These are phyloP conservation scores for Metarhizium sp. DNA, from an alignment of 2,329 filamentous ascomycete species.

Conservation along the genomic window DNA sequence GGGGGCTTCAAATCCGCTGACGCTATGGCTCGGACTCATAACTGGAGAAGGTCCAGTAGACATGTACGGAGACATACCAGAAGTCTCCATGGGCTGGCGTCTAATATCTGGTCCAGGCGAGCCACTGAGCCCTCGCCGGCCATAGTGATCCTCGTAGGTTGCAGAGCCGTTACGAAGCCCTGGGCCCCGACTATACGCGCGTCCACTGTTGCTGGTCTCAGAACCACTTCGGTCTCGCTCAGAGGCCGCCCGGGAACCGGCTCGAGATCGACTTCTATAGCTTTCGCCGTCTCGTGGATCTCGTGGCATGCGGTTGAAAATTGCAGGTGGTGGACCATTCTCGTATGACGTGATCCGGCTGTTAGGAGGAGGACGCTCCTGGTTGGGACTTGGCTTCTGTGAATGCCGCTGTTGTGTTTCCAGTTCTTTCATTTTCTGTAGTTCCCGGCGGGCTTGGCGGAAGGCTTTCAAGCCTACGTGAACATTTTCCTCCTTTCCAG, in stretches of 20 bases:
- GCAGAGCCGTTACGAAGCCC: constrained; percentile 28
- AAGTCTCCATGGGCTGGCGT: constrained; percentile 1
- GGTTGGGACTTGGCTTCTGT: constrained; percentile 4
- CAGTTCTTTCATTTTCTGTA: constrained; percentile 46
- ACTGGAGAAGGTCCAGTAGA: not conserved
- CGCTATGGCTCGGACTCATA: constrained; percentile 6
- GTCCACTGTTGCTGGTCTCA: constrained; percentile 39
- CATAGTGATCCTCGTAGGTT: constrained; percentile 26
- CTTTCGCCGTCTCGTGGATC: constrained; percentile 34
- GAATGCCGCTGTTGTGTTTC: constrained; percentile 35
- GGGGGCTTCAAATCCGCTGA: constrained; percentile 4
- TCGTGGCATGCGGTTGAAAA: constrained; percentile 35
- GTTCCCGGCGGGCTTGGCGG: constrained; percentile 45
- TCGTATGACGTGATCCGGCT: constrained; percentile 34
- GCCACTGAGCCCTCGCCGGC: constrained; percentile 2
- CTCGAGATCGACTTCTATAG: constrained; percentile 17
- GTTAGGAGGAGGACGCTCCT: constrained; percentile 15
- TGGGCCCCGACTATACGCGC: constrained; percentile 29
- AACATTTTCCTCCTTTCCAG: constrained; percentile 29
- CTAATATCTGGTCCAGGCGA: not conserved
- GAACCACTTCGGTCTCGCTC: constrained; percentile 47
- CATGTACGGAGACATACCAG: not conserved
- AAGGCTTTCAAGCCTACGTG: constrained; percentile 48
- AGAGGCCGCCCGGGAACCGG: constrained; percentile 22
- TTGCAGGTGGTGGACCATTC: constrained; percentile 32